Evolutionary conservation across 148 eudicot species (phyloP), one percentile per base, ranked within the genome.

Genomic region (Rhododendron williamsianum): DNA sequence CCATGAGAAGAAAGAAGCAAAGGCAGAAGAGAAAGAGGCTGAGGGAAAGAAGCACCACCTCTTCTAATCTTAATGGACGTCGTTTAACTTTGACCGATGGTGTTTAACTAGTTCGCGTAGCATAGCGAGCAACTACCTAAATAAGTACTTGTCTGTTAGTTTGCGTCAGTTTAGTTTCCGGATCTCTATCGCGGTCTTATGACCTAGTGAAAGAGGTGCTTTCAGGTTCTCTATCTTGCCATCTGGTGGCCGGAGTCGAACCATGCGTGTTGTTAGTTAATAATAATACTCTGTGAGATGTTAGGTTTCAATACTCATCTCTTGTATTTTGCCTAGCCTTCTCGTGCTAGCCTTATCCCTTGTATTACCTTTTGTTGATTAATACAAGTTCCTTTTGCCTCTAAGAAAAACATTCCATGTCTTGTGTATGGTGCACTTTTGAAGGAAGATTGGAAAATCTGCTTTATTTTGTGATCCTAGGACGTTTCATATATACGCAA

Each of bases 1-100:
- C 74, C 92, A 90, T 84, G 88, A 91, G 88, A 93, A 91, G 92
- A 90, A 93, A 85, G 92, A 91, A 82, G 90, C 92, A 9, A 90
- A 88, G 87, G 2, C 21, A 8, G 36, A 69, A 27, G 36, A 69
- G 16, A 25, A 7, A 16, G 69, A 63, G 69, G 27, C 69, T 0
- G 27, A 21, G n/a, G 69, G 69, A 23, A 27, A 27, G 13, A 69
- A 69, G 30, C 35, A 69, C 16, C 74, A 69, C 74, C 74, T 9
- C 36, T 27, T 69, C 16, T 69, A 69, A 69, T 69, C 74, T 27
- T 27, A 11, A 27, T 2, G 69, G n/a, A 10, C 25, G 49, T 46
- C 49, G 11, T 46, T 46, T 46, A 46, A 7, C 11, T 16, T 54
- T 18, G 18, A 12, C 1, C 56, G 56, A 52, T 13, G 60, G 7